A percentile compares a stretch with the other conserved stretches of the same genome.
These are phyloP conservation scores for Phialophora chinensis DNA, from an alignment of 2,329 filamentous ascomycete genomes.

Conservation along the genomic window DNA sequence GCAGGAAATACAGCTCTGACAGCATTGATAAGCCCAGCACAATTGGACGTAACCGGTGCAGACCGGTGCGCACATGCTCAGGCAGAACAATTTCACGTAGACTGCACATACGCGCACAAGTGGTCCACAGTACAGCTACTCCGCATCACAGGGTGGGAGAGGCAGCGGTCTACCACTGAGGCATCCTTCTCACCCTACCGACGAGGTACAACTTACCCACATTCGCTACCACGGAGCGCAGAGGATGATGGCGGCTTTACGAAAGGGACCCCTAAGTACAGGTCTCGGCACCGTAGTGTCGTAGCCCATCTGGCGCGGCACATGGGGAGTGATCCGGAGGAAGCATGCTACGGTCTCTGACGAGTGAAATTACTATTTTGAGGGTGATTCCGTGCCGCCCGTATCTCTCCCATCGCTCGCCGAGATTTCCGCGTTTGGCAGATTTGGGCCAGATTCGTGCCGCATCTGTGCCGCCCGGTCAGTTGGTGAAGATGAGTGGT, in stretches of 20 bases:
- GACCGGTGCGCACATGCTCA: background rate
- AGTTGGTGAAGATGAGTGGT: background rate
- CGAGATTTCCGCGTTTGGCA: background rate
- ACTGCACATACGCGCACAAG: background rate
- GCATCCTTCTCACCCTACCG: no score
- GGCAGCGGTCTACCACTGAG: background rate
- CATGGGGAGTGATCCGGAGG: background rate
- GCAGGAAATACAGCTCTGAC: background rate
- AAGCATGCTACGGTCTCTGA: background rate
- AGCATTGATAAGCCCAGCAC: background rate
- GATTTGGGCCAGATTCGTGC: background rate
- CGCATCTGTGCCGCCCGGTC: background rate
- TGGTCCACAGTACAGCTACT: background rate
- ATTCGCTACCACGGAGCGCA: background rate
- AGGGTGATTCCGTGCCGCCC: slow-evolving; percentile 7
- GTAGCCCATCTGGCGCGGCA: background rate
- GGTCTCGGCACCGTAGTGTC: background rate
- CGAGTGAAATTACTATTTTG: background rate
- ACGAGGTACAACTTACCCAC: no score
- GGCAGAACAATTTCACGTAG: slow-evolving; percentile 8
- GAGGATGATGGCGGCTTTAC: background rate
- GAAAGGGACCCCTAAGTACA: background rate
- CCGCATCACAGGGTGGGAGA: background rate
- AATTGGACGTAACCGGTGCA: background rate
- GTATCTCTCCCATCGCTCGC: slow-evolving; percentile 21